These are phyloP conservation scores for Penicillium decumbens DNA, from an alignment of 2,329 filamentous ascomycete genomes.

Conservation along the genomic window DNA sequence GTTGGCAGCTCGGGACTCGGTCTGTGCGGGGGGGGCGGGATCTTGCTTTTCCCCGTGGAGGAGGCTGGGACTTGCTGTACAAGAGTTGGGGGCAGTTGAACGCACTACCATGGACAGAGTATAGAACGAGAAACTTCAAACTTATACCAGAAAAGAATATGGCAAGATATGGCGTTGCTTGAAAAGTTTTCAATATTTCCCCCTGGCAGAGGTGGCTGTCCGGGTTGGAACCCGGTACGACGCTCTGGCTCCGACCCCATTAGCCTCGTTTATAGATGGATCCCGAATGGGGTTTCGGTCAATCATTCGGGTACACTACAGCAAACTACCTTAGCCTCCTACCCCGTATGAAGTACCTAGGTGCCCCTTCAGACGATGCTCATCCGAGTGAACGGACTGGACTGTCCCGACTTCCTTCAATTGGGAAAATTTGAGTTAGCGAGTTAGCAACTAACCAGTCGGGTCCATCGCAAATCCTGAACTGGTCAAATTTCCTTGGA, in stretches of 20 bases:
- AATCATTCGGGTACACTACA: background rate
- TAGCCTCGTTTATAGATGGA: background rate
- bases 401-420: too few relatives aligned
- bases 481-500: background rate
- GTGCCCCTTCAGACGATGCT: too few relatives aligned
- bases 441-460: too few relatives aligned
- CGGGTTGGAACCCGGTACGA: background rate
- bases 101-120: too few relatives aligned
- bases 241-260: constrained; percentile 1
- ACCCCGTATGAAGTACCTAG: background rate
- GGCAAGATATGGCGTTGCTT: background rate
- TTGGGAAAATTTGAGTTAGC: too few relatives aligned
- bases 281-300: background rate
- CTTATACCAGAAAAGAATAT: too few relatives aligned
- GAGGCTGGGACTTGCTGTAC: constrained; percentile 1
- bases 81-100: too few relatives aligned
- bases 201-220: constrained; percentile 1
- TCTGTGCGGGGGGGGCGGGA: constrained; percentile 25
- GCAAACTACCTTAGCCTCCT: background rate
- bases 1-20: constrained; percentile 19
- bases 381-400: too few relatives aligned
- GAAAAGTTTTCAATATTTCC: background rate
- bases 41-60: constrained; percentile 3
- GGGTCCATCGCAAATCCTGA: too few relatives aligned
- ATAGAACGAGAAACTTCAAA: too few relatives aligned